A percentile compares a stretch with the other conserved stretches of the same genome.
phyloP scores from a whole-genome alignment of 2,329 filamentous ascomycete genomes.

The Exophiala sp. region DNA sequence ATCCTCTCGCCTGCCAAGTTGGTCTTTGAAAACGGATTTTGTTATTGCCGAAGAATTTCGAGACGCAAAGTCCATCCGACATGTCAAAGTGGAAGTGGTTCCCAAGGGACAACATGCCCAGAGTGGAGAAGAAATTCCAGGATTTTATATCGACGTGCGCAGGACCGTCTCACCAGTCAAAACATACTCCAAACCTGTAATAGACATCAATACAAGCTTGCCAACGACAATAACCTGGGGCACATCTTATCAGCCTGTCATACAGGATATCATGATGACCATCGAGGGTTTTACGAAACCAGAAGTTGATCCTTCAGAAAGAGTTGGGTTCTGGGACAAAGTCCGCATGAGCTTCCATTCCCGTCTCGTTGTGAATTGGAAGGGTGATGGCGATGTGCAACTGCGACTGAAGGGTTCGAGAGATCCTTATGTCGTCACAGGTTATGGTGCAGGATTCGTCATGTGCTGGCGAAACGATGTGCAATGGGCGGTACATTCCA shows the following conservation, averaged over 20 bases:
- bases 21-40: conserved; percentile 84
- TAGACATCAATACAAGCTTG: conserved; percentile 89
- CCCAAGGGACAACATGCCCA: conserved; percentile 59
- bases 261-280: conserved; percentile 99
- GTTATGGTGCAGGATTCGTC: conserved; percentile 87
- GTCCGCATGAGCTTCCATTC: conserved; percentile 93
- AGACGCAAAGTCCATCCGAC: conserved; percentile 72
- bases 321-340: conserved; percentile 98
- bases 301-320: conserved; percentile 86
- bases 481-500: conserved; percentile 76
- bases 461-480: conserved; percentile 99
- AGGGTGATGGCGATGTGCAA: conserved; percentile 92
- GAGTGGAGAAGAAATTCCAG: conserved; percentile 56
- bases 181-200: conserved; percentile 85
- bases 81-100: conserved; percentile 78
- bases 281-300: conserved; percentile 97
- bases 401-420: conserved; percentile 84
- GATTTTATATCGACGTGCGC: conserved; percentile 80
- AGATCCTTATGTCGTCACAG: conserved; percentile 90
- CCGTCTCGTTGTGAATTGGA: conserved; percentile 83
- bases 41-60: conserved; percentile 93
- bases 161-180: conserved; percentile 93
- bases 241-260: conserved; percentile 93
- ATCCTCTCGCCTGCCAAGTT: conserved; percentile 72
- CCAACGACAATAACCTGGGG: conserved; percentile 96